Evolutionary conservation across 768 basidiomycete genomes (phyloP), one percentile per base, ranked within the genome.

Genomic region (Mycena galopus): DNA sequence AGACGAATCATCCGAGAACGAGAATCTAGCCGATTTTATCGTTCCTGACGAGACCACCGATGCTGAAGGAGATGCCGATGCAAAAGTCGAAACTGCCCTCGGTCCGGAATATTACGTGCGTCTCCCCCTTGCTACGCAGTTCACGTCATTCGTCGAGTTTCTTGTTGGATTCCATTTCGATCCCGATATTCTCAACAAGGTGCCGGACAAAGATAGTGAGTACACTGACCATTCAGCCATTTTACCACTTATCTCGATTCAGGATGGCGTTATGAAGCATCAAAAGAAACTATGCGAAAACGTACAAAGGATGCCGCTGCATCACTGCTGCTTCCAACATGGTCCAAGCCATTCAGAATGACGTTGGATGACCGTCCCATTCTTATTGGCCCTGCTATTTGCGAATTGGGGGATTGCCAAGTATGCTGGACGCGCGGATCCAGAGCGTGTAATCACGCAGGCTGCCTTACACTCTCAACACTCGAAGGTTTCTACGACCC

Each of bases 391-490:
- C 68, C 73, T 2, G 10, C 59, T 9, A 1, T 12, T 9, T 60
- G 47, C 30, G 50, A 64, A 16, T 3, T 1, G 27, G 16, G 1
- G 16, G 50, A 60, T 19, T 75, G 73, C 30, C 65, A 67, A 23
- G 73, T 57, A 9, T 74, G 73, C 50, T 74, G 64, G 62, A 59
- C 66, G 1, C 67, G 65, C 14, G 73, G 73, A 4, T 19, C 14
- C 4, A 12, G 0, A 1, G 12, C 39, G 5, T 74, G 69, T 32
- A 58, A 11, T 33, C 12, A 0, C 16, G 27, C n/a, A 7, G 66
- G 72, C 21, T 70, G 35, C 4, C 58, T 19, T 21, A 57, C 51
- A 4, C n/a, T 73, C 0, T 50, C 68, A 12, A 73, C 73, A 25
- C 55, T 11, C 25, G 47, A 44, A 44, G 73, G 73, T 10, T 58